These are phyloP conservation scores for Westerdykella sp. DNA, from an alignment of 2,329 filamentous ascomycete genomes.

Conservation along the genomic window DNA sequence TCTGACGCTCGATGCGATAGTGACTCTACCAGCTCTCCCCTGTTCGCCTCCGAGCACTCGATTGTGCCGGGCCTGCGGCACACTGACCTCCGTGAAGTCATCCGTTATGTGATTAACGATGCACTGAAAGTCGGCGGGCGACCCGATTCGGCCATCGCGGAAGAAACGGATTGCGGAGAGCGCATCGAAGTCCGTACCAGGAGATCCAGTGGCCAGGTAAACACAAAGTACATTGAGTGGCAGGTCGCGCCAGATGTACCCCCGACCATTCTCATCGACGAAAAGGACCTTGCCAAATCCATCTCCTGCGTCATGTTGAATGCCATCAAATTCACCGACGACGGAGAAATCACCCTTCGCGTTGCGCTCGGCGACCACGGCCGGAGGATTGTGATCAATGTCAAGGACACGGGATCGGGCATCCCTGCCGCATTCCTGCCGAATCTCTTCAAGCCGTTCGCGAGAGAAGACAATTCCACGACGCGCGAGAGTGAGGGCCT, in stretches of 20 bases:
- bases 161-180: constrained; percentile 44
- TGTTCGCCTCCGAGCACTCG: constrained; percentile 35
- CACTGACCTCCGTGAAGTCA: constrained; percentile 43
- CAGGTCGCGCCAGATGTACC: constrained; percentile 47
- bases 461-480: constrained; percentile 61
- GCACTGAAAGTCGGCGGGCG: constrained; percentile 48
- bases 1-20: constrained; percentile 15
- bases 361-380: constrained; percentile 48
- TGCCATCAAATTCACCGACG: constrained; percentile 65
- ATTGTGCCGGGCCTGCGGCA: constrained; percentile 45
- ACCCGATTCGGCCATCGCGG: constrained; percentile 47
- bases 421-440: constrained; percentile 62
- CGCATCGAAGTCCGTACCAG: constrained; percentile 44
- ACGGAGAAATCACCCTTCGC: constrained; percentile 53
- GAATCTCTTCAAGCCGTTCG: constrained; percentile 63
- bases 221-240: constrained; percentile 47
- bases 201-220: constrained; percentile 40
- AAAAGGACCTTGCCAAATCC: constrained; percentile 58
- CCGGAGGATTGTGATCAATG: constrained; percentile 54
- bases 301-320: constrained; percentile 60
- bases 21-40: constrained; percentile 23
- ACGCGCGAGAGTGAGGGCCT: constrained; percentile 63
- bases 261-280: constrained; percentile 52
- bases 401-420: constrained; percentile 62
- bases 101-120: constrained; percentile 49